Evolutionary conservation across 108 stramenopile genomes (phyloP).

Genomic region (Tribonema minus): DNA sequence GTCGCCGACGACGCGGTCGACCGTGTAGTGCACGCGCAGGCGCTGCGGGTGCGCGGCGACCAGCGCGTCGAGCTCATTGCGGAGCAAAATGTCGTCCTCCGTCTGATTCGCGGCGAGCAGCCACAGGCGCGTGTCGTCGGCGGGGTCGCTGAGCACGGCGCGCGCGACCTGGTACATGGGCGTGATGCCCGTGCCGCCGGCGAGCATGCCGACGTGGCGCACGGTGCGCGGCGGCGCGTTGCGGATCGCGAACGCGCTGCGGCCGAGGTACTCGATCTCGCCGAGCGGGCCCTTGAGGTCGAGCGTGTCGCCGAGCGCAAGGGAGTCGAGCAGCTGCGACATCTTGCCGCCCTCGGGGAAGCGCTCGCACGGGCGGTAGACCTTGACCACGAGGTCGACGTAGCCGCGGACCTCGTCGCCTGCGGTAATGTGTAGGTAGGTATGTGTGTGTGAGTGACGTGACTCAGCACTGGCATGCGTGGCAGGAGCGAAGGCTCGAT

Average conservation of each 20-base stretch:
- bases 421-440: no score
- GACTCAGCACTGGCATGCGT: no score
- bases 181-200: no score
- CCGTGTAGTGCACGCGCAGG: slow-evolving; percentile 81
- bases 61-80: slow-evolving; percentile 76
- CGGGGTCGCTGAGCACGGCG: slow-evolving; percentile 74
- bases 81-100: slow-evolving; percentile 89
- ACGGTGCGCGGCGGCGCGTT: slow-evolving; percentile 60
- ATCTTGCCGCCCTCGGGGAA: slow-evolving; percentile 95
- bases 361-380: slow-evolving; percentile 78
- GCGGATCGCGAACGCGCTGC: slow-evolving; percentile 75
- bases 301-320: slow-evolving; percentile 82
- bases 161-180: slow-evolving; percentile 51
- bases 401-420: slow-evolving; percentile 68
- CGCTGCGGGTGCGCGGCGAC: slow-evolving; percentile 63
- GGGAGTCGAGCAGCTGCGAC: slow-evolving; percentile 85
- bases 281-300: slow-evolving; percentile 64
- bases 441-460: no score
- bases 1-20: slow-evolving; percentile 63
- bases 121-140: slow-evolving; percentile 75
- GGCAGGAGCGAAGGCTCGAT: no score
- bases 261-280: slow-evolving; percentile 80
- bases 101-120: slow-evolving; percentile 88
- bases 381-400: slow-evolving; percentile 85
- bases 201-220: slow-evolving; percentile 79